Evolutionary conservation across 805 yeast species (phyloP), one percentile per base, ranked within the genome.

Genomic region (Wickerhamomyces chaumierensis): DNA sequence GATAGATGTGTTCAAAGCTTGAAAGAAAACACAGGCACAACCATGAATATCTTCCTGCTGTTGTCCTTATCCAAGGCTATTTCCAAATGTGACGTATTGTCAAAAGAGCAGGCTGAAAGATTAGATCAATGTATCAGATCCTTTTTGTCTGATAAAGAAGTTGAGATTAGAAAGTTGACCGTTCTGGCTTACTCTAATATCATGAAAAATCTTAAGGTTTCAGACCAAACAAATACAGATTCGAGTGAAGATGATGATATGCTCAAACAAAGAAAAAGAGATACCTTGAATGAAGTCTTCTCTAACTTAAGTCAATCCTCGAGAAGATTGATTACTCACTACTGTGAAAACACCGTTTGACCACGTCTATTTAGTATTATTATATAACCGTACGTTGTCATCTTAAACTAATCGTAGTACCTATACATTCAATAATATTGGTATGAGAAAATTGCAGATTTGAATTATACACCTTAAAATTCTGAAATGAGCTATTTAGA

Each of bases 261-360:
- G 14, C 14, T 33, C 9, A 33, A 11, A n/a, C 21, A 33, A 33
- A 33, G 44, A 48, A 37, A 32, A 33, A 12, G 39, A 18, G 29
- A 27, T 3, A n/a, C 13, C 7, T 18, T n/a, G 35, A 43, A 13
- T 38, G 49, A 12, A 25, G 53, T 70, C 4, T 55, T 71, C 43
- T 57, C 51, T 27, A 60, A 57, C 40, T 51, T 73, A 31, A 55
- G 67, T 15, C 41, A 49, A 3, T 13, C 61, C 73, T 1, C 78
- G 73, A 40, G 56, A 54, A 38, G 69, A 64, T 43, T 75, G 36
- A 63, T 73, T 14, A 69, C 71, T 39, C 65, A 66, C 44, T 73
- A 71, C 48, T 45, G 53, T 42, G 48, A 48, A 3, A 46, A 42
- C 34, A 46, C n/a, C 4, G n/a, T 25, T 25, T 25, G n/a, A 25